Base-by-base conservation (phyloP, 352 stramenopile genomes). In the Phytopythium litorale region DNA sequence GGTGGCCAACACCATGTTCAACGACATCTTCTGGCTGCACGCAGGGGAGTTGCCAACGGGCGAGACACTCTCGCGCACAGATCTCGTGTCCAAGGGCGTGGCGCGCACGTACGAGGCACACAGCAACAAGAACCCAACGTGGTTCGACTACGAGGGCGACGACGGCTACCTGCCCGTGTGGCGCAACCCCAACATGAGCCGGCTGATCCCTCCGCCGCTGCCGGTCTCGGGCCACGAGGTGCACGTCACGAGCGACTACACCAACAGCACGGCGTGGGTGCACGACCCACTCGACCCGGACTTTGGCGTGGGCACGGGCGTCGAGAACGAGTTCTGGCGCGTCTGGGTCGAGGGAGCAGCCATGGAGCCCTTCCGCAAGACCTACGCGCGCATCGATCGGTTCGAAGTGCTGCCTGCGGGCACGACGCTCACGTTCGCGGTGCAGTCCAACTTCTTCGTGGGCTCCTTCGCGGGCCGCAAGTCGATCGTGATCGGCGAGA, bases 21-120 rank as follows among this genome's bases (percentile, higher is more conserved):
- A 91, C 65, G 83, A 92, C 70, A 92, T 92, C 56, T 89, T 91
- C 64, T 92, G 83, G 81, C 73, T 92, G 56, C 83, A 92, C 46
- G 65, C 82, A 16, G 83, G 78, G 8, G 19, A 63, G 7, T 54
- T 92, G 40, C 80, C 80, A 15, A 69, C 65, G 0, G 77, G 83
- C 13, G 60, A 78, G 46, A 67, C 52, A 23, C 73, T 92, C n/a
- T 58, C 60, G 0, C 67, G 23, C 1, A 72, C 56, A 0, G 68
- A 89, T 50, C 57, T 92, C 25, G 67, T 75, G 33, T 72, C 72
- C 12, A 78, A 68, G 28, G 73, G 80, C 19, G 72, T 77, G 1
- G 79, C 78, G 25, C 71, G 78, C 8, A 77, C 54, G 30, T 89
- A 88, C 56, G 61, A 71, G 7, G 74, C 76, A 30, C 79, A 84